Evolutionary conservation across 495 filamentous ascomycete species (phyloP).

Genomic region (Clavariopsis aquatica): DNA sequence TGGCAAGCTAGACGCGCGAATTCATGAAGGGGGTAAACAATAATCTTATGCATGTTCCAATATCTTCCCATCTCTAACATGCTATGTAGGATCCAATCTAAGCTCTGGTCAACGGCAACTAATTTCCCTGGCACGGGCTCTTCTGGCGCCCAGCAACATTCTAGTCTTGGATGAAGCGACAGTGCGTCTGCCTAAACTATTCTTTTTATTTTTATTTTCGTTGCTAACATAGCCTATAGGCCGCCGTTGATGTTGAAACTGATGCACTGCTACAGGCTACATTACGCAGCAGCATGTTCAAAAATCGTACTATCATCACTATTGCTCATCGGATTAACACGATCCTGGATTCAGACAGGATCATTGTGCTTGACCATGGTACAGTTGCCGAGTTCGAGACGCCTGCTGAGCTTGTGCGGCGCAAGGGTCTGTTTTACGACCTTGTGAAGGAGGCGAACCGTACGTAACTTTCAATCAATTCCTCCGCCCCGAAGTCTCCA

Average conservation of each 20-base stretch:
- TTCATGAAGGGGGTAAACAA: constrained; percentile 83
- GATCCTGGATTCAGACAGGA: constrained; percentile 87
- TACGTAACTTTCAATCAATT: background rate
- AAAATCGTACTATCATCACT: constrained; percentile 93
- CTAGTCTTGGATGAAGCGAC: constrained; percentile 97
- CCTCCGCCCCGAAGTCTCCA: no score
- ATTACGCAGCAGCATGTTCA: constrained; percentile 66
- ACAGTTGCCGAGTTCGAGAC: constrained; percentile 51
- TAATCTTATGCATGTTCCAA: constrained; percentile 42
- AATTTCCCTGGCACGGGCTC: constrained; percentile 85
- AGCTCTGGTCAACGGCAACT: constrained; percentile 91
- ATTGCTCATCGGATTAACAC: constrained; percentile 98
- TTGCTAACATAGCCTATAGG: constrained; percentile 50
- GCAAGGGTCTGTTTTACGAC: constrained; percentile 48
- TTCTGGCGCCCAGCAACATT: constrained; percentile 95
- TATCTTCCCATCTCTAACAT: background rate
- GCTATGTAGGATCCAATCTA: constrained; percentile 58
- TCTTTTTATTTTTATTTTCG: background rate
- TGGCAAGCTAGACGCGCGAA: constrained; percentile 81
- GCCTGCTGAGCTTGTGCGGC: constrained; percentile 42
- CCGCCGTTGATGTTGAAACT: constrained; percentile 92
- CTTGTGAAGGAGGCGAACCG: constrained; percentile 46
- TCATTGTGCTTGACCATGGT: constrained; percentile 82
- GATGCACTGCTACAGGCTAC: constrained; percentile 79
- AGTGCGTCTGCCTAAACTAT: constrained; percentile 42